Evolutionary conservation across 78 protist species (phyloP).

Genomic region (Emiliania huxleyi): DNA sequence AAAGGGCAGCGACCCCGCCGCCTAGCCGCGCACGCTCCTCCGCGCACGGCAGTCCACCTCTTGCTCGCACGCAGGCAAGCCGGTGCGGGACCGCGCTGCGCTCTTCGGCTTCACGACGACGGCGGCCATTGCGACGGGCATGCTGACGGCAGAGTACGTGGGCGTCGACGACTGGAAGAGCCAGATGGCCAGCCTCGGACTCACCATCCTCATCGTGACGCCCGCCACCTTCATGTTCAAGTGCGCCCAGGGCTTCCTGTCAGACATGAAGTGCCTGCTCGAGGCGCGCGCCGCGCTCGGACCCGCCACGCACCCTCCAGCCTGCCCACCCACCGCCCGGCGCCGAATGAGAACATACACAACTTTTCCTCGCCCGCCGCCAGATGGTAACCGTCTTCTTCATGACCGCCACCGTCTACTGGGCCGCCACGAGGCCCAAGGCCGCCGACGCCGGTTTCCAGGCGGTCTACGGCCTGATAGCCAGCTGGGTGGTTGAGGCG

Average conservation of each 20-base stretch:
- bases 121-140: background rate
- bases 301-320: no score
- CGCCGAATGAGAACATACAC: no score
- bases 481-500: background rate
- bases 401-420: background rate
- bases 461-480: background rate
- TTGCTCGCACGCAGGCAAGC: background rate
- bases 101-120: background rate
- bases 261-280: background rate
- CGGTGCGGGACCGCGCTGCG: background rate
- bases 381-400: background rate
- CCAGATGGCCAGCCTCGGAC: background rate
- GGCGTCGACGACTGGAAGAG: background rate
- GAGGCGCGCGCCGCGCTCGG: no score
- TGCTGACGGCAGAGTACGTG: background rate
- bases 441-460: background rate
- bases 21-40: background rate
- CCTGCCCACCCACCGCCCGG: no score
- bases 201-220: background rate
- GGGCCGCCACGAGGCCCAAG: background rate
- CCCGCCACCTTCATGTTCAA: background rate
- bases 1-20: background rate
- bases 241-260: background rate
- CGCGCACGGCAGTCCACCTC: background rate
- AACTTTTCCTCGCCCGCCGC: background rate